Percentiles rank a stretch among this genome's conserved stretches.
Evolutionary conservation across 371 early-diverging fungal genomes (phyloP).

Genomic region (Sporodiniella umbellata): DNA sequence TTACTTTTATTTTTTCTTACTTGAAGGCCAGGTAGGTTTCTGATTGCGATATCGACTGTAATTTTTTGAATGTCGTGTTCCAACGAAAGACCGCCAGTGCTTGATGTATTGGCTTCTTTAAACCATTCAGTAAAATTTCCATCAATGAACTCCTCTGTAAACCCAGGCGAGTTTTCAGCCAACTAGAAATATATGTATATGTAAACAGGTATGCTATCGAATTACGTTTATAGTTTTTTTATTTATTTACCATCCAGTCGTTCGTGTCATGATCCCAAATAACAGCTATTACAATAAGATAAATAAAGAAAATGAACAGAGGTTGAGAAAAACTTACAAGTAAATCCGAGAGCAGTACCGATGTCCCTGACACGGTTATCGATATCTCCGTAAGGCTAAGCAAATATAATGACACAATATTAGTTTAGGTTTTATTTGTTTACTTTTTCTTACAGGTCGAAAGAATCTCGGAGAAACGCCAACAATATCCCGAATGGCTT

Average conservation of each 20-base stretch:
- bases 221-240: no score
- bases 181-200: no score
- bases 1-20: no score
- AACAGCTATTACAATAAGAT: slow-evolving; percentile 28
- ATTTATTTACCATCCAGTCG: slow-evolving; percentile 27
- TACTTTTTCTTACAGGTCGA: slow-evolving; percentile 33
- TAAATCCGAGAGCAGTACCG: slow-evolving; percentile 41
- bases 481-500: slow-evolving; percentile 57
- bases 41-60: slow-evolving; percentile 39
- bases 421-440: no score
- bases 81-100: slow-evolving; percentile 37
- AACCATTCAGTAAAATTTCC: slow-evolving; percentile 44
- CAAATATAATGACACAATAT: no score
- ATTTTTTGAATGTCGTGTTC: slow-evolving; percentile 40
- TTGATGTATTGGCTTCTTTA: slow-evolving; percentile 18
- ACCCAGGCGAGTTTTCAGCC: slow-evolving; percentile 13
- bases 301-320: no score
- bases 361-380: slow-evolving; percentile 53
- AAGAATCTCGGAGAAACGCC: slow-evolving; percentile 60
- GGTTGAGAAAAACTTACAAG: no score
- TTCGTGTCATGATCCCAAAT: slow-evolving; percentile 49
- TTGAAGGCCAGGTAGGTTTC: slow-evolving; percentile 20
- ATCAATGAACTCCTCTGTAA: slow-evolving; percentile 14
- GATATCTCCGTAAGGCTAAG: slow-evolving; percentile 47
- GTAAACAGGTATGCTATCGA: no score